A percentile compares a stretch with the other conserved stretches of the same genome.
Evolutionary conservation across 1,139 yeast species (phyloP).

Genomic region (Komagataea norvegica): DNA sequence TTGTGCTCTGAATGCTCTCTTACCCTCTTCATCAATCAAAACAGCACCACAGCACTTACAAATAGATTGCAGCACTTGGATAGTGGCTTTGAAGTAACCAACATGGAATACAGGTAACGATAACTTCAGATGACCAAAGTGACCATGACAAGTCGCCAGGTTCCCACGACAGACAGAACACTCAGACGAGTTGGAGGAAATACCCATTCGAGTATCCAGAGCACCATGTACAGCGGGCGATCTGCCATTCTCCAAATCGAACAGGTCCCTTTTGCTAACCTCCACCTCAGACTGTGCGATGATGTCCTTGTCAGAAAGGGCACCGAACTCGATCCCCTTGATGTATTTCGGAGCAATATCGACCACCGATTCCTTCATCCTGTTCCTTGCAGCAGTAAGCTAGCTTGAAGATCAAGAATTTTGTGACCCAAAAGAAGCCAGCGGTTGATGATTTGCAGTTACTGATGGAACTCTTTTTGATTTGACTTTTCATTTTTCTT

Average conservation of each 20-base stretch:
- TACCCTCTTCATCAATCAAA: slow-evolving; percentile 67
- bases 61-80: slow-evolving; percentile 82
- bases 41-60: slow-evolving; percentile 88
- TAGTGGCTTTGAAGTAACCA: slow-evolving; percentile 91
- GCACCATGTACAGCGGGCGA: slow-evolving; percentile 81
- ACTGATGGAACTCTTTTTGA: background rate
- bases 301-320: slow-evolving; percentile 85
- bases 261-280: slow-evolving; percentile 84
- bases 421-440: slow-evolving; percentile 24
- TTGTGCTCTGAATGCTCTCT: slow-evolving; percentile 65
- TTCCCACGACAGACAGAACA: slow-evolving; percentile 92
- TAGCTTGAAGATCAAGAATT: slow-evolving; percentile 12
- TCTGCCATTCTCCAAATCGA: slow-evolving; percentile 85
- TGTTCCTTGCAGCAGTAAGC: background rate
- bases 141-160: slow-evolving; percentile 95
- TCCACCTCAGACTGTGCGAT: slow-evolving; percentile 94
- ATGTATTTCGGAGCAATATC: slow-evolving; percentile 89
- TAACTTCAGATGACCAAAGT: slow-evolving; percentile 89
- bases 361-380: slow-evolving; percentile 36
- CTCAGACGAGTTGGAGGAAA: slow-evolving; percentile 76
- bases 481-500: background rate
- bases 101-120: slow-evolving; percentile 97
- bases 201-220: slow-evolving; percentile 89
- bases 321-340: slow-evolving; percentile 89
- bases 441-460: slow-evolving; percentile 3